phyloP scores from a whole-genome alignment of 495 filamentous ascomycete genomes.

The Xylaria sp. region DNA sequence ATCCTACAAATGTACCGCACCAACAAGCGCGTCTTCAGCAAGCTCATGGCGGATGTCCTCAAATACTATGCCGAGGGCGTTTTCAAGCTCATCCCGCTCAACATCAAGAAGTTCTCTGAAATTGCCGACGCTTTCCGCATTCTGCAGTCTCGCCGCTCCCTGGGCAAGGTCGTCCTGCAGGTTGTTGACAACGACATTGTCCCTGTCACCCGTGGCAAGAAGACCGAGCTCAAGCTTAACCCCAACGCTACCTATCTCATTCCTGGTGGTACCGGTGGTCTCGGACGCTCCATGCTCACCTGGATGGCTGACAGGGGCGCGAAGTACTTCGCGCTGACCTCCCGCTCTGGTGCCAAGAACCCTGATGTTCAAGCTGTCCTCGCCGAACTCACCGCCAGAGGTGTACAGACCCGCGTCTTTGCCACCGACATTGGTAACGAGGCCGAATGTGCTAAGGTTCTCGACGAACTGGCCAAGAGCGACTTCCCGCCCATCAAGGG shows the following conservation, averaged over 20 bases:
- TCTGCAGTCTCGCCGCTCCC: constrained; percentile 57
- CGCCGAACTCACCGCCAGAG: constrained; percentile 30
- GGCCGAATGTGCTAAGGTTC: constrained; percentile 27
- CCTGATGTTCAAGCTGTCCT: constrained; percentile 35
- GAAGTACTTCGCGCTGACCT: constrained; percentile 56
- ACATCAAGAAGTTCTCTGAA: constrained; percentile 48
- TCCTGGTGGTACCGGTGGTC: constrained; percentile 61
- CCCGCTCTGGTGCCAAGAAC: constrained; percentile 52
- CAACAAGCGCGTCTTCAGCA: constrained; percentile 34
- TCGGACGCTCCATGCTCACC: constrained; percentile 58
- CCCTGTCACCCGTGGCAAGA: constrained; percentile 35
- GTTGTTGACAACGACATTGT: constrained; percentile 40
- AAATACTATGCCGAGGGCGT: constrained; percentile 34
- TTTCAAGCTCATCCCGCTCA: constrained; percentile 45
- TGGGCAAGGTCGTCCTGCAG: constrained; percentile 60
- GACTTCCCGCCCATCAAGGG: constrained; percentile 59
- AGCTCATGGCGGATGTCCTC: constrained; percentile 33
- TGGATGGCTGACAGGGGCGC: constrained; percentile 62
- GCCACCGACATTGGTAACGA: constrained; percentile 46
- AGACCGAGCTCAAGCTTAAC: constrained; percentile 37
- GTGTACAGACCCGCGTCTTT: constrained; percentile 34
- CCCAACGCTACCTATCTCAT: constrained; percentile 58
- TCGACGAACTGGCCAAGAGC: constrained; percentile 31
- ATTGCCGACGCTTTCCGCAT: constrained; percentile 56
- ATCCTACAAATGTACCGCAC: constrained; percentile 41